A percentile compares a stretch with the other conserved stretches of the same genome.
Evolutionary conservation across 371 early-diverging fungal genomes (phyloP).

Genomic region (Mucor lusitanicus): DNA sequence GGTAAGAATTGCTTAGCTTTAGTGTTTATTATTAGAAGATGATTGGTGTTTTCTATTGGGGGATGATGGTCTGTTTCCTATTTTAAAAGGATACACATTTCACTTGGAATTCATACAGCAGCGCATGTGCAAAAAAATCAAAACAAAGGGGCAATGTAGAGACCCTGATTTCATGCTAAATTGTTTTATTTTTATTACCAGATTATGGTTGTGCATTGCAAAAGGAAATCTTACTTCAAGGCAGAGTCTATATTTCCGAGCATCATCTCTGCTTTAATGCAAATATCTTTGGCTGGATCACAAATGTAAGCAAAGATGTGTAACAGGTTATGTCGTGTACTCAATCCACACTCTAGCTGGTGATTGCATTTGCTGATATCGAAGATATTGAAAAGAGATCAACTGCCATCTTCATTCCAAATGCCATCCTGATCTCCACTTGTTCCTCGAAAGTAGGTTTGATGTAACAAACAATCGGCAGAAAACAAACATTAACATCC

Average conservation of each 20-base stretch:
- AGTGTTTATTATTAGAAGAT: neutral
- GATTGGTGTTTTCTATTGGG: neutral
- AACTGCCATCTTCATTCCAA: constrained; percentile 85
- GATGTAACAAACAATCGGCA: neutral
- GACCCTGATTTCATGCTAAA: neutral
- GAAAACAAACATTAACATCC: constrained; percentile 1
- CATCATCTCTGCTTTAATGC: constrained; percentile 90
- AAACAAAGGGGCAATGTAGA: neutral
- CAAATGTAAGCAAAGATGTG: constrained; percentile 58
- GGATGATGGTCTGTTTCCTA: neutral
- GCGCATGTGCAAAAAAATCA: too few relatives aligned
- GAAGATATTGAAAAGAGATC: constrained; percentile 78
- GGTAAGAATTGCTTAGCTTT: constrained; percentile 34
- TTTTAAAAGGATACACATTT: constrained; percentile 1
- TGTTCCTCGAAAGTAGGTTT: constrained; percentile 59
- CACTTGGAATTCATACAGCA: neutral
- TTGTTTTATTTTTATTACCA: constrained; percentile 16
- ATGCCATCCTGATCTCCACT: constrained; percentile 83
- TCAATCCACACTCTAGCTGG: constrained; percentile 50
- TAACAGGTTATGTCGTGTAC: neutral
- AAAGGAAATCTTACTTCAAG: constrained; percentile 91
- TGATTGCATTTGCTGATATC: constrained; percentile 83
- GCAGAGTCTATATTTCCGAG: constrained; percentile 87
- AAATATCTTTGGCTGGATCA: constrained; percentile 97
- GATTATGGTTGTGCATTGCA: constrained; percentile 93